These are phyloP conservation scores for Coemansia asiatica DNA, from an alignment of 192 early-diverging fungal species.

Conservation along the genomic window DNA sequence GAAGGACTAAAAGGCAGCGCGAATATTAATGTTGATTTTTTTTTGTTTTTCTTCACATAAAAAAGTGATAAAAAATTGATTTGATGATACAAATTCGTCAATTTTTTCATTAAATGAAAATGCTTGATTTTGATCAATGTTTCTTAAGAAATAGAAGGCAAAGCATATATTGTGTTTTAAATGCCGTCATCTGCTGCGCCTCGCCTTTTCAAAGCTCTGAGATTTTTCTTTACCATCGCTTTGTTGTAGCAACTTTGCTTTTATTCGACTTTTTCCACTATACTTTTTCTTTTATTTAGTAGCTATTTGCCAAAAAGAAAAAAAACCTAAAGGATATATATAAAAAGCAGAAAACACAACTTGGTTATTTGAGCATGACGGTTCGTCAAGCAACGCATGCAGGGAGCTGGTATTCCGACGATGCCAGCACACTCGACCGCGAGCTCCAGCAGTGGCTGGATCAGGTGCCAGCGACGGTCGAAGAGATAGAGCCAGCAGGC, in stretches of 20 bases:
- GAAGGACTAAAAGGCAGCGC: background rate
- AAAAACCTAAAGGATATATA: no score
- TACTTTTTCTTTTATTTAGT: background rate
- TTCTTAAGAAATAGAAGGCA: no score
- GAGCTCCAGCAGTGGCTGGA: slow-evolving; percentile 45
- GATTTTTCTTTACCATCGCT: background rate
- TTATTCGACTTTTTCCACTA: background rate
- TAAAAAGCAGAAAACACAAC: no score
- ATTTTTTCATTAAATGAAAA: no score
- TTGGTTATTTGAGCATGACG: slow-evolving; percentile 10
- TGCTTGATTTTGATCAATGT: no score
- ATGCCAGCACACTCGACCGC: slow-evolving; percentile 34
- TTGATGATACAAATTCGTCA: no score
- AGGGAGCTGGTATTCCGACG: slow-evolving; percentile 68
- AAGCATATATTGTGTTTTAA: background rate
- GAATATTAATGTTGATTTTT: background rate
- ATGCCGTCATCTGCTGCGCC: background rate
- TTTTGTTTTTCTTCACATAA: background rate
- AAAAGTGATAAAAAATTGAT: background rate
- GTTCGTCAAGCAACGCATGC: slow-evolving; percentile 61
- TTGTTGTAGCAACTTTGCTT: background rate
- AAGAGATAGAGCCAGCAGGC: slow-evolving; percentile 24
- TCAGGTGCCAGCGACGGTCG: slow-evolving; percentile 20
- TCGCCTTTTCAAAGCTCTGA: background rate
- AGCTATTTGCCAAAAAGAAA: background rate